Base-by-base conservation (phyloP, 2,329 filamentous ascomycete species). In the Metarhizium anisopliae region DNA sequence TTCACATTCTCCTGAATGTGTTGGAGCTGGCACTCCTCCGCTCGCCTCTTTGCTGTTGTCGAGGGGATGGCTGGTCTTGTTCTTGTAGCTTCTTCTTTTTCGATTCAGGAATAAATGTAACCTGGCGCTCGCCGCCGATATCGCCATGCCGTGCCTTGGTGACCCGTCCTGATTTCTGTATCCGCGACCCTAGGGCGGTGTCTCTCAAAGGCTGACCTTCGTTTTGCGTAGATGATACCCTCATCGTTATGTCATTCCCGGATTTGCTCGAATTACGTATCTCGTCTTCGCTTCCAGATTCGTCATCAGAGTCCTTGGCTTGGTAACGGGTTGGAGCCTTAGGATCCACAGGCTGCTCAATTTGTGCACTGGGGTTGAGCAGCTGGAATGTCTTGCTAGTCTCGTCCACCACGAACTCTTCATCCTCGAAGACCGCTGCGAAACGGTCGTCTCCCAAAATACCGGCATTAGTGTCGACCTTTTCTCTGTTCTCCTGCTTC, bases 401-500 rank as follows among this genome's bases (percentile, higher is more conserved):
- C 73, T 99, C 94, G 69, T 99, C 93, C 57, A 99, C 89, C 64
- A 83, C 83, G 70, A 96, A 97, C 56, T 95, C 92, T 64, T 92
- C 87, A 69, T 97, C 90, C 67, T 96, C 86, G 74, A 97, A 99
- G 59, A 99, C 74, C 63, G 85, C 84, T 62, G 81, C 81, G 80
- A 99, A 97, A 76, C 94, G 92, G 52, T 85, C 80, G 70, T 99
- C 94, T 57, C 83, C 83, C 54, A 99, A 82, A 40, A 95, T 73
- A 57, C 84, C 86, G 59, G 80, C 83, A 60, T 78, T 76, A 54
- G 76, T 74, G 59, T 86, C 83, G 53, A 82, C 75, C 56, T 77
- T 74, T 38, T 76, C 77, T 64, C 81, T 77, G 67, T 78, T 82
- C 64, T 84, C 83, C 64, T 83, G 82, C 60, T 80, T 80, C 67